These are phyloP conservation scores for Aspergillus brunneoviolaceus DNA, from an alignment of 2,329 filamentous ascomycete genomes.

Conservation along the genomic window DNA sequence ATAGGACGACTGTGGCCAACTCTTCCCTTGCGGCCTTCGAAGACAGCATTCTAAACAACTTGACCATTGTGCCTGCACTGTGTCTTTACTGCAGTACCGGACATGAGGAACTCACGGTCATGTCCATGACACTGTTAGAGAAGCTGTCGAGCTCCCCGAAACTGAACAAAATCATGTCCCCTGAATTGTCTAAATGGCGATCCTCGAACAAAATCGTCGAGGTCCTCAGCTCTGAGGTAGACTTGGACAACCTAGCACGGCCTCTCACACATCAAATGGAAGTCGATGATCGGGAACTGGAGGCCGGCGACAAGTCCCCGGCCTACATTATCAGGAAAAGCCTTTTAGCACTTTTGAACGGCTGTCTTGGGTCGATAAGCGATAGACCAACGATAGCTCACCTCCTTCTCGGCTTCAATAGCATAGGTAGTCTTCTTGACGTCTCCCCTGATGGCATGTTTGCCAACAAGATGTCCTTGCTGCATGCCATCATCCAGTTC, in stretches of 20 bases:
- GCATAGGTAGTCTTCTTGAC: slow-evolving; percentile 67
- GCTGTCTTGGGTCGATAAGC: slow-evolving; percentile 72
- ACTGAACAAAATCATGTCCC: slow-evolving; percentile 68
- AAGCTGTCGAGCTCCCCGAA: slow-evolving; percentile 82
- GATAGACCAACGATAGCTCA: slow-evolving; percentile 85
- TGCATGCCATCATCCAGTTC: slow-evolving; percentile 77
- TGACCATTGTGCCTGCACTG: slow-evolving; percentile 76
- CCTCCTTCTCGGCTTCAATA: slow-evolving; percentile 82
- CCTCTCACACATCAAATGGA: slow-evolving; percentile 69
- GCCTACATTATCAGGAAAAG: slow-evolving; percentile 80
- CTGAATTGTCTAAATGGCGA: slow-evolving; percentile 60
- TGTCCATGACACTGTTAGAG: slow-evolving; percentile 77
- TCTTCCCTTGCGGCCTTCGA: slow-evolving; percentile 85
- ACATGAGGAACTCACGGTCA: slow-evolving; percentile 75
- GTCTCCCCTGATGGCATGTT: slow-evolving; percentile 70
- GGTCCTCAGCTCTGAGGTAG: slow-evolving; percentile 77
- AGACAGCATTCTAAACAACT: slow-evolving; percentile 79
- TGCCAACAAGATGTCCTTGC: slow-evolving; percentile 69
- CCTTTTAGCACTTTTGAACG: slow-evolving; percentile 81
- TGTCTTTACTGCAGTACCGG: slow-evolving; percentile 84
- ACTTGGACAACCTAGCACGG: slow-evolving; percentile 75
- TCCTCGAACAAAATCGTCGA: slow-evolving; percentile 83
- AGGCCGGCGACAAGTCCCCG: slow-evolving; percentile 65
- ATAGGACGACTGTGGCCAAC: slow-evolving; percentile 65
- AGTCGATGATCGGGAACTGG: slow-evolving; percentile 67